Percentiles rank a stretch among this genome's conserved stretches.
Conservation (phyloP, 768 basidiomycete species). For the Thelephora aurantiotincta region DNA sequence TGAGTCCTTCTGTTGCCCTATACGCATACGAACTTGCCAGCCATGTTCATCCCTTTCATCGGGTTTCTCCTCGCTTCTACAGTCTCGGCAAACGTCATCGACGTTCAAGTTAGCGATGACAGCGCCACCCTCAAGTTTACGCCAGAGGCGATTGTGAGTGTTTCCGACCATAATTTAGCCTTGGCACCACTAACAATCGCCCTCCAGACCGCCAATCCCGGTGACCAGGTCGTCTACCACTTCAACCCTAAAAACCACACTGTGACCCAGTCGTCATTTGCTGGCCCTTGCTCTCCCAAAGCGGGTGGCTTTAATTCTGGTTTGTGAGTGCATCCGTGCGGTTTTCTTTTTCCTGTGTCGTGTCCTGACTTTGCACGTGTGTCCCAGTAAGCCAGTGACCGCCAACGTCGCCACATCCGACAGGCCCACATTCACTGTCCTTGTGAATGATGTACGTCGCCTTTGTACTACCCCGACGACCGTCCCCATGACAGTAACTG, state of each 20-base stretch:
- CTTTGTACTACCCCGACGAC: background rate
- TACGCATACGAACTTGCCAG: constrained; percentile 16
- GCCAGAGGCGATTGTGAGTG: constrained; percentile 40
- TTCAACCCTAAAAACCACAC: constrained; percentile 40
- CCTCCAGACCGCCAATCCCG: constrained; percentile 28
- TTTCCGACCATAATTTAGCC: too few species aligned
- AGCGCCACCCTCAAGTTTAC: constrained; percentile 26
- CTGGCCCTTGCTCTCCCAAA: constrained; percentile 34
- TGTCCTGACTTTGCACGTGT: constrained; percentile 25
- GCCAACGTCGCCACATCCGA: constrained; percentile 16
- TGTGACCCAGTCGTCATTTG: constrained; percentile 21
- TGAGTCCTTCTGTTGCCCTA: constrained; percentile 16
- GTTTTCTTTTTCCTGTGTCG: background rate
- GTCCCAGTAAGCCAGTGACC: constrained; percentile 30
- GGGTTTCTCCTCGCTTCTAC: constrained; percentile 35
- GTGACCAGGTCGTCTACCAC: constrained; percentile 49
- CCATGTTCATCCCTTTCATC: constrained; percentile 22
- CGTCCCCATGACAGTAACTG: background rate
- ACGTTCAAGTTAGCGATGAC: constrained; percentile 40
- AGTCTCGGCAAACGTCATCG: constrained; percentile 32
- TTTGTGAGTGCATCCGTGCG: constrained; percentile 27
- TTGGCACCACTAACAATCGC: background rate
- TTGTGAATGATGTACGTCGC: constrained; percentile 20
- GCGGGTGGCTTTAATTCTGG: constrained; percentile 42
- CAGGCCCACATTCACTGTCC: constrained; percentile 35